Conservation (phyloP, 2,329 filamentous ascomycete genomes). For the Colletotrichum australisinense region DNA sequence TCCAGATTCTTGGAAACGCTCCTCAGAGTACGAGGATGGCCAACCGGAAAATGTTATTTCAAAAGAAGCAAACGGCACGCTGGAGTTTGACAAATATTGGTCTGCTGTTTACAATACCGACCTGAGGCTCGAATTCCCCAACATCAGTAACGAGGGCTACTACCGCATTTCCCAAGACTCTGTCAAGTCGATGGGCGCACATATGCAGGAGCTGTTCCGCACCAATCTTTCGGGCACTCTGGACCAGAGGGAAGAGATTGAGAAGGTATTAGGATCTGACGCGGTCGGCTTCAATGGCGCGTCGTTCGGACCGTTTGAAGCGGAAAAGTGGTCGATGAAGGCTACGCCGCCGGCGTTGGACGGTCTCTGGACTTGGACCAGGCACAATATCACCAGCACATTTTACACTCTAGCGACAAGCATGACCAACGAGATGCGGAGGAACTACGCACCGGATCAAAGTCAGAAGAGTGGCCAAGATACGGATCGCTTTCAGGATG, state of each 20-base stretch:
- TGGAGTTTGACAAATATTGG: constrained; percentile 12
- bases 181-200: constrained; percentile 5
- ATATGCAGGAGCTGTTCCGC: constrained; percentile 5
- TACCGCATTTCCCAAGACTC: background rate
- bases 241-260: background rate
- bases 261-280: background rate
- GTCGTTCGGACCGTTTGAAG: background rate
- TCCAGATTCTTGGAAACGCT: background rate
- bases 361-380: background rate
- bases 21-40: background rate
- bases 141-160: background rate
- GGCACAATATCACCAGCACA: background rate
- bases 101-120: background rate
- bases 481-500: background rate
- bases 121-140: background rate
- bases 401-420: background rate
- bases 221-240: background rate
- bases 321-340: background rate
- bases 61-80: background rate
- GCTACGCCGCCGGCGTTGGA: background rate
- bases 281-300: constrained; percentile 10
- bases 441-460: background rate
- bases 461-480: background rate
- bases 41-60: background rate
- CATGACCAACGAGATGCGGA: constrained; percentile 26